These are phyloP conservation scores for Podosphaera fusca DNA, from an alignment of 2,329 filamentous ascomycete genomes.

Conservation along the genomic window DNA sequence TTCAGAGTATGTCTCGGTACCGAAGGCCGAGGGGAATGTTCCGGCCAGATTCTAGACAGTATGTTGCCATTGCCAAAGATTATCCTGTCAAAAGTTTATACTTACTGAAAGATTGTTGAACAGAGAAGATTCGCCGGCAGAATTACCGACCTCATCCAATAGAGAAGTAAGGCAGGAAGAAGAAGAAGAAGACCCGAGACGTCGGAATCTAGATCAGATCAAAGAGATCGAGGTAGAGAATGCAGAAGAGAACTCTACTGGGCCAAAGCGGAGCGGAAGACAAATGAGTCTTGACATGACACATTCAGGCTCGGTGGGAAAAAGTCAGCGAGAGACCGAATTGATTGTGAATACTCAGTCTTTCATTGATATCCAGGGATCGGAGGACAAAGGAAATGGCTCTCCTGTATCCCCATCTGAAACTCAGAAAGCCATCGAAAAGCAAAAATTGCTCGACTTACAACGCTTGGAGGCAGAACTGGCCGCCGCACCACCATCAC, in stretches of 20 bases:
- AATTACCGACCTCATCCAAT: no score
- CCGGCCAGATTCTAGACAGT: not conserved
- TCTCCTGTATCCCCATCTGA: not conserved
- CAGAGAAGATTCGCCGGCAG: slow-evolving; percentile 4
- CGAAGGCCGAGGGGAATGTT: slow-evolving; percentile 10
- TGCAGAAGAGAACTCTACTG: slow-evolving; percentile 8
- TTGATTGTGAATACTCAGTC: no score
- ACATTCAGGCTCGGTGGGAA: no score
- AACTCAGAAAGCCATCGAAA: slow-evolving; percentile 1
- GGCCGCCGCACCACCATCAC: slow-evolving; percentile 10
- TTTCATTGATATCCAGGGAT: not conserved
- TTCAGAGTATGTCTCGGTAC: slow-evolving; percentile 19
- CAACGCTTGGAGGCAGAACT: slow-evolving; percentile 14
- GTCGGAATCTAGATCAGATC: not conserved
- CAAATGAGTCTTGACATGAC: no score
- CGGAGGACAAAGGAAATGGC: not conserved
- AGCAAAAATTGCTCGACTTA: slow-evolving; percentile 16
- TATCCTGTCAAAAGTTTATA: no score
- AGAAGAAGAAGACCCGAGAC: no score
- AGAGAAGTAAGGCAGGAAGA: no score
- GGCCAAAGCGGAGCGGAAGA: not conserved
- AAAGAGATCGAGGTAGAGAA: slow-evolving; percentile 4
- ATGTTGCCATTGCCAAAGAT: no score
- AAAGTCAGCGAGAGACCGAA: no score
- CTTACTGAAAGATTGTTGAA: slow-evolving; percentile 4